Conservation (phyloP, 768 basidiomycete species). For the Rubroboletus satanas region DNA sequence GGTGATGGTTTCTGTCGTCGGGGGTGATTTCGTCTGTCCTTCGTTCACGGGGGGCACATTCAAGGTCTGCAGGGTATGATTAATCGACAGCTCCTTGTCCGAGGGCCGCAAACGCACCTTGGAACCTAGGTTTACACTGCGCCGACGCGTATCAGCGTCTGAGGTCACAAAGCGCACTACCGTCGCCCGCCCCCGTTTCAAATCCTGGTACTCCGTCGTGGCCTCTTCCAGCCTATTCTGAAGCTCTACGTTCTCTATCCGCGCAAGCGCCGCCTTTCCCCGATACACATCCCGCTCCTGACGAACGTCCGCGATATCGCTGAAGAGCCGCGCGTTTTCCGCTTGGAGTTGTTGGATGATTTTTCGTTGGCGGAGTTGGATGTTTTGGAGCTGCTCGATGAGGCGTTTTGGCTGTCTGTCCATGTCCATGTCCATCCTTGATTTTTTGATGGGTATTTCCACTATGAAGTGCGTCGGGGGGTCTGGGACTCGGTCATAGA, state of each 20-base stretch:
- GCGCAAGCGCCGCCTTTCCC: conserved; percentile 16
- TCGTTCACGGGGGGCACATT: conserved; percentile 5
- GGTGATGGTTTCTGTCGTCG: not conserved
- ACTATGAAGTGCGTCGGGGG: not conserved
- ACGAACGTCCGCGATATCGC: conserved; percentile 26
- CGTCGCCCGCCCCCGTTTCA: conserved; percentile 21
- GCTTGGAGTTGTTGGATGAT: conserved; percentile 26
- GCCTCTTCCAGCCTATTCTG: conserved; percentile 20
- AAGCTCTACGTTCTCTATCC: conserved; percentile 23
- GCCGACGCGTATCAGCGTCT: not conserved
- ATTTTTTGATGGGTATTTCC: not conserved
- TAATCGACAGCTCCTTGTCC: not conserved
- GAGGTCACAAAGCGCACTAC: conserved; percentile 10
- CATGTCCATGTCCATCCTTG: not conserved
- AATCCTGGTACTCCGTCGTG: conserved; percentile 16
- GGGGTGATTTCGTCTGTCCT: not conserved
- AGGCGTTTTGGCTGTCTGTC: conserved; percentile 13
- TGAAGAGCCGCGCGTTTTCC: conserved; percentile 21
- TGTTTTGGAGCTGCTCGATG: conserved; percentile 25
- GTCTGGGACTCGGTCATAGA: not conserved
- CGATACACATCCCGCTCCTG: conserved; percentile 27
- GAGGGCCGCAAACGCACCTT: conserved; percentile 7
- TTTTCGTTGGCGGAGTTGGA: conserved; percentile 23
- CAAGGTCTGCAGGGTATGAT: conserved; percentile 1
- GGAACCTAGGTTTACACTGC: not conserved